Base-by-base conservation (phyloP, 1,284 basidiomycete genomes). In the Kalmanozyma brasiliensis region DNA sequence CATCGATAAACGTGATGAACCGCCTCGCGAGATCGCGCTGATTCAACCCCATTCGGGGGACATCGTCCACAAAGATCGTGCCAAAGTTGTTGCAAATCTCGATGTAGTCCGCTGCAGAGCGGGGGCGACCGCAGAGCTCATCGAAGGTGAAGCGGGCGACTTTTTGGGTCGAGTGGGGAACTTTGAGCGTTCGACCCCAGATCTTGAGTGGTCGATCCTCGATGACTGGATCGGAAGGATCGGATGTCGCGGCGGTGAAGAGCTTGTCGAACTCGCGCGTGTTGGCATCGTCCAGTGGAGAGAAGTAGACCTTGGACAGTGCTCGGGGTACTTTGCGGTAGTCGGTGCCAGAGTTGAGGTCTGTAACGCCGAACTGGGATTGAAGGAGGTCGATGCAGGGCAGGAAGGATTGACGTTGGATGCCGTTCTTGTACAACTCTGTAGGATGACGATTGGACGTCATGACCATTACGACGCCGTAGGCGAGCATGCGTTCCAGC, bases 371-470 rank as follows among this genome's bases (percentile, higher is more conserved):
- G 73, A 96, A 93, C 29, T 87, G 88, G 3, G 89, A 84, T 84
- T 97, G 95, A 77, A 99, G 87, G 33, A 98, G 86, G 33, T 97
- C 91, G 66, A 99, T 98, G 49, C 94, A 91, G 5, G 96, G 96
- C 34, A 98, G 82, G 84, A 99, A 99, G 73, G 91, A 94, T n/a
- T 91, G 88, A 17, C 96, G 89, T 82, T 99, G 96, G 47, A 99
- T 97, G 0, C 96, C 96, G 76, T 98, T 98, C 87, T 95, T 95
- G 86, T 99, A 99, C 0, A 99, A 86, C 38, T 98, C 93, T 79
- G 96, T 90, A 3, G 96, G 96, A 82, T 96, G 93, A 55, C 96
- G 95, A 83, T 99, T 99, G 49, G 93, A 97, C 0, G 96, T 99
- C 86, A 97, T 92, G 42, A 99, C 90, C 76, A 89, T 92, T 22